phyloP scores from a whole-genome alignment of 1,284 basidiomycete species.

The Flammula alnicola region DNA sequence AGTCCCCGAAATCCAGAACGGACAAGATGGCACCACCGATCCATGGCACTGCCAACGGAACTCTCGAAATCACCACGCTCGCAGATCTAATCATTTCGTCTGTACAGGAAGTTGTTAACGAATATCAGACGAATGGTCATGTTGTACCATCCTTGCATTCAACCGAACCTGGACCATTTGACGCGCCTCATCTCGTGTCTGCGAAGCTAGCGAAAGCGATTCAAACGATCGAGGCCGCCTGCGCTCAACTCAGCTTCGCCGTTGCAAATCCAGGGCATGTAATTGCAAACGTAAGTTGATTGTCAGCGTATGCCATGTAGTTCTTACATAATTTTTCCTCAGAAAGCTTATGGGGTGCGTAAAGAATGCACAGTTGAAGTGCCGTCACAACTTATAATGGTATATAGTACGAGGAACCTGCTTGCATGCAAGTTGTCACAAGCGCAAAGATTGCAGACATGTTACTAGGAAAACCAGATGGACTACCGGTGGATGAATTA shows the following conservation, averaged over 20 bases:
- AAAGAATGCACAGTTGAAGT: background rate
- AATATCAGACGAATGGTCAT: constrained; percentile 11
- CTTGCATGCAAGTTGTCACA: constrained; percentile 11
- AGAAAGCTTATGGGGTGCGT: constrained; percentile 16
- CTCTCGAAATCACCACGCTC: constrained; percentile 12
- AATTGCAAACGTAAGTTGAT: constrained; percentile 34
- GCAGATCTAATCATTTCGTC: constrained; percentile 11
- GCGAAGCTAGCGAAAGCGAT: constrained; percentile 30
- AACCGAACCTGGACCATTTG: constrained; percentile 31
- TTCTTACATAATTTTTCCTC: background rate
- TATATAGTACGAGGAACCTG: constrained; percentile 18
- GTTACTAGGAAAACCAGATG: constrained; percentile 27
- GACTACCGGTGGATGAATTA: constrained; percentile 30
- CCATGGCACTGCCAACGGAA: too few relatives aligned
- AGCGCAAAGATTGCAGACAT: constrained; percentile 27
- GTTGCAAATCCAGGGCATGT: constrained; percentile 36
- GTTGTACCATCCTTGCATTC: constrained; percentile 31
- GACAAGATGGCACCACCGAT: too few relatives aligned
- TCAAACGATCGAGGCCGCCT: constrained; percentile 35
- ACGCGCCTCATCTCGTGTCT: constrained; percentile 22
- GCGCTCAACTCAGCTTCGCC: constrained; percentile 33
- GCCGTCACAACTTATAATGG: background rate
- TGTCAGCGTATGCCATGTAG: background rate
- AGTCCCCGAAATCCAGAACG: too few relatives aligned
- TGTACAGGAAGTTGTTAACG: constrained; percentile 11